Base-by-base conservation (phyloP, 805 yeast genomes). In the Saccharomycopsis sp. region DNA sequence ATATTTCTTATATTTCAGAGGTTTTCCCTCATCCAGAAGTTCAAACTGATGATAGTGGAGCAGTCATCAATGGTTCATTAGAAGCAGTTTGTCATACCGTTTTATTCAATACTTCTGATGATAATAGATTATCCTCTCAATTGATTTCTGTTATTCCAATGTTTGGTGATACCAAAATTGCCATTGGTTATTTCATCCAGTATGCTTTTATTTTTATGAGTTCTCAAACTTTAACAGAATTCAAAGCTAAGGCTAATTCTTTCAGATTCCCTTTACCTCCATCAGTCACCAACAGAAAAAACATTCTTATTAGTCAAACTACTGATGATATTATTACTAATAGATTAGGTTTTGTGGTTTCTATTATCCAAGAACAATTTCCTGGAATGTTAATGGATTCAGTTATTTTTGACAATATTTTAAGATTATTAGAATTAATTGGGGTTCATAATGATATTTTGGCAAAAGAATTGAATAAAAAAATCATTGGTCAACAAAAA, bases 11-110 rank as follows among this genome's bases (percentile, higher is more conserved):
- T 43, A 34, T 58, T 10, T 69, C 70, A 5, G 64, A 65, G 21
- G 55, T 52, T 2, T 72, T 65, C 45, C 81, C 83, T 8, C 88
- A 79, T 51, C 86, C 86, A 4, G 75, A 71, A 34, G 53, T 79
- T 21, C 63, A 59, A 26, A 46, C 73, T 42, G 84, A 79, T 51
- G 54, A 57, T 14, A 67, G 71, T 17, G 69, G 70, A 15, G 46
- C 51, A 14, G 62, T 69, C 21, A 48, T 66, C 5, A 66, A 71
- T 18, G 84, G 84, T 15, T 55, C 84, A 0, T 52, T 73, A 9
- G 96, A 87, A 56, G 72, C 87, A 34, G 65, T 87, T 28, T 74
- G 88, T 41, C 96, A 88, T 59, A 71, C 82, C 3, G 62, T 84
- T 20, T 55, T 86, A 13, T 78, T 77, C 55, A 68, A 68, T 44